Evolutionary conservation across 1,284 basidiomycete species (phyloP).

Genomic region (Leccinum fuscescens): DNA sequence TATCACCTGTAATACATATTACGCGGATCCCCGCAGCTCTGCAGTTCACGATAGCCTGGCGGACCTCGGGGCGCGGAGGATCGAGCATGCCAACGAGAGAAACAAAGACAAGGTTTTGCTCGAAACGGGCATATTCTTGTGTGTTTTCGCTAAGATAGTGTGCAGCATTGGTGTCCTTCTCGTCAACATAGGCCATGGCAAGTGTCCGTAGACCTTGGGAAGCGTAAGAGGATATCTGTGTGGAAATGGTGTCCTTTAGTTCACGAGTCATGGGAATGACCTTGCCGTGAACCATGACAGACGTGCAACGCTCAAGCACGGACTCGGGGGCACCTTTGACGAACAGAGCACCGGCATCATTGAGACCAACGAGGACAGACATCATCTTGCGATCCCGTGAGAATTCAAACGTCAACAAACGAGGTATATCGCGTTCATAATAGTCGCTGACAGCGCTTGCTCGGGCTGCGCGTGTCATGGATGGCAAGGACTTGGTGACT

Average conservation of each 20-base stretch:
- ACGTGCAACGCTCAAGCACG: slow-evolving; percentile 85
- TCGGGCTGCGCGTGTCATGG: slow-evolving; percentile 60
- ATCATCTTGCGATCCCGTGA: slow-evolving; percentile 98
- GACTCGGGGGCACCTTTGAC: slow-evolving; percentile 97
- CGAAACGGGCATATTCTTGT: slow-evolving; percentile 85
- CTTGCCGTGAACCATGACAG: slow-evolving; percentile 68
- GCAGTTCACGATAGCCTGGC: slow-evolving; percentile 85
- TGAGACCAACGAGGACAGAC: slow-evolving; percentile 83
- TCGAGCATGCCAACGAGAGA: slow-evolving; percentile 98
- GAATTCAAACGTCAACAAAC: slow-evolving; percentile 94
- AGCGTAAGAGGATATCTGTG: slow-evolving; percentile 74
- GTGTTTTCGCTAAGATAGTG: slow-evolving; percentile 81
- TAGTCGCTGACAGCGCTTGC: slow-evolving; percentile 83
- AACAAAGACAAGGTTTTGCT: slow-evolving; percentile 89
- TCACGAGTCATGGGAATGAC: slow-evolving; percentile 60
- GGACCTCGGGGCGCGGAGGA: slow-evolving; percentile 94
- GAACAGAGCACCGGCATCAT: slow-evolving; percentile 67
- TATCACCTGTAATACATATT: slow-evolving; percentile 98
- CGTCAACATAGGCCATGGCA: slow-evolving; percentile 86
- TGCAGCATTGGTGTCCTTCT: slow-evolving; percentile 70
- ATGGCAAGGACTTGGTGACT: slow-evolving; percentile 53
- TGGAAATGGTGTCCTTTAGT: slow-evolving; percentile 64
- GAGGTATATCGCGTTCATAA: slow-evolving; percentile 72
- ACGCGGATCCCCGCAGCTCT: slow-evolving; percentile 92
- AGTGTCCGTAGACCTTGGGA: slow-evolving; percentile 85